phyloP scores from a whole-genome alignment of 768 basidiomycete genomes.

The Mrakia hoshinonis region DNA sequence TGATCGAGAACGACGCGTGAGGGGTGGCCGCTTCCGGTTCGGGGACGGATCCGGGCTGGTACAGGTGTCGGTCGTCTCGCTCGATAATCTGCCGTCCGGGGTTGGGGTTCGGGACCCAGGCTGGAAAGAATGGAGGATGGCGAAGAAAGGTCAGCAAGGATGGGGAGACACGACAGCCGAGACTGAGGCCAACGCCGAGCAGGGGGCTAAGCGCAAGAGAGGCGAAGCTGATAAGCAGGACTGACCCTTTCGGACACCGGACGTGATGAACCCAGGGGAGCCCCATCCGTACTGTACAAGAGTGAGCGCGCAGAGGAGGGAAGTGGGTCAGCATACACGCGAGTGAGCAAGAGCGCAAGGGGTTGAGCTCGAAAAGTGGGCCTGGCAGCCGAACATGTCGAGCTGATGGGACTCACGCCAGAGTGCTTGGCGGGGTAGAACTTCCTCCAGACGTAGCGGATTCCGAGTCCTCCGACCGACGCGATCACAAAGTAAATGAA shows the following conservation, averaged over 20 bases:
- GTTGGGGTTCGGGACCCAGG: slow-evolving; percentile 29
- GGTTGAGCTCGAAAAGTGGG: neutral
- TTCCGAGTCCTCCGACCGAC: neutral
- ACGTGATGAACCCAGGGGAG: slow-evolving; percentile 21
- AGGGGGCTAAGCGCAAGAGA: too few species aligned
- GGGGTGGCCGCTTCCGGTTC: neutral
- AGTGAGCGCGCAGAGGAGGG: neutral
- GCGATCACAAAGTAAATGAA: slow-evolving; percentile 15
- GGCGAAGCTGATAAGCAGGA: neutral
- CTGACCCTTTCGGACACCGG: slow-evolving; percentile 14
- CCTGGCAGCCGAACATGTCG: neutral
- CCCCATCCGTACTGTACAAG: slow-evolving; percentile 8
- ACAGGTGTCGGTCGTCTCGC: slow-evolving; percentile 29
- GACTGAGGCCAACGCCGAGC: too few species aligned
- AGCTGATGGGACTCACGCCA: slow-evolving; percentile 9
- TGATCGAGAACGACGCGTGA: slow-evolving; percentile 3
- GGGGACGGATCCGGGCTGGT: slow-evolving; percentile 12
- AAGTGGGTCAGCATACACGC: neutral
- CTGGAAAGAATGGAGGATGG: neutral
- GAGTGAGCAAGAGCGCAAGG: neutral
- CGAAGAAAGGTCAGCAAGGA: slow-evolving; percentile 1
- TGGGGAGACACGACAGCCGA: neutral
- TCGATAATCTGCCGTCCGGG: slow-evolving; percentile 29
- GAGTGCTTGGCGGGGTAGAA: slow-evolving; percentile 14
- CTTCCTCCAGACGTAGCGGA: slow-evolving; percentile 19